Evolutionary conservation across 2,329 filamentous ascomycete species (phyloP).

Genomic region (Cucurbitaria berberidis): DNA sequence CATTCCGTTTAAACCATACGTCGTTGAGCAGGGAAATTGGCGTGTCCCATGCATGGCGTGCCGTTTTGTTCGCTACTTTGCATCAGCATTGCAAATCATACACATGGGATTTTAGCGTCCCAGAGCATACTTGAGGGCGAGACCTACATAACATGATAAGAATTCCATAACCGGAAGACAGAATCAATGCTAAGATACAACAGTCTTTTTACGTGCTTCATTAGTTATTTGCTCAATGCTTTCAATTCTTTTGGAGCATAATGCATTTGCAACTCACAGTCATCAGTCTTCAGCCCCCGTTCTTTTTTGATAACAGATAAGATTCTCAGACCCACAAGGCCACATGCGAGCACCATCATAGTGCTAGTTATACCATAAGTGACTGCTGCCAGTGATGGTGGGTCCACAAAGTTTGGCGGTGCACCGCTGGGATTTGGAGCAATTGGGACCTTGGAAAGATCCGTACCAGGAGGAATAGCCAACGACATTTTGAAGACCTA

Average conservation of each 20-base stretch:
- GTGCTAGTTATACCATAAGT: not conserved
- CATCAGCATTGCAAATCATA: not conserved
- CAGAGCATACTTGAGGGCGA: too few species aligned
- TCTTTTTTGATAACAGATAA: not conserved
- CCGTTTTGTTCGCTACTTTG: not conserved
- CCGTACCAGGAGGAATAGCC: slow-evolving; percentile 1
- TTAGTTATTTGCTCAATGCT: not conserved
- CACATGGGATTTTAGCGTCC: not conserved
- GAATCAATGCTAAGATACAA: not conserved
- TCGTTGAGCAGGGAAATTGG: not conserved
- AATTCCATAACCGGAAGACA: not conserved
- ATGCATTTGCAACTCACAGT: not conserved
- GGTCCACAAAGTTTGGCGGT: not conserved
- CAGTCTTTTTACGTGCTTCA: not conserved
- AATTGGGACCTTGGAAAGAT: not conserved
- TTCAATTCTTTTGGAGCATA: too few species aligned
- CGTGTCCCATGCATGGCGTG: not conserved
- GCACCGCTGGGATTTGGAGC: not conserved
- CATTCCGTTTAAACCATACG: not conserved
- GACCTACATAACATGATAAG: slow-evolving; percentile 1
- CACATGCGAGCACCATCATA: not conserved
- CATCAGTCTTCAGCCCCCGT: not conserved
- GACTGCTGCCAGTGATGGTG: not conserved
- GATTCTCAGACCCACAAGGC: not conserved
- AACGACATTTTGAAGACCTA: not conserved